Evolutionary conservation across 2,329 filamentous ascomycete genomes (phyloP).

Genomic region (Colletotrichum tofieldiae): DNA sequence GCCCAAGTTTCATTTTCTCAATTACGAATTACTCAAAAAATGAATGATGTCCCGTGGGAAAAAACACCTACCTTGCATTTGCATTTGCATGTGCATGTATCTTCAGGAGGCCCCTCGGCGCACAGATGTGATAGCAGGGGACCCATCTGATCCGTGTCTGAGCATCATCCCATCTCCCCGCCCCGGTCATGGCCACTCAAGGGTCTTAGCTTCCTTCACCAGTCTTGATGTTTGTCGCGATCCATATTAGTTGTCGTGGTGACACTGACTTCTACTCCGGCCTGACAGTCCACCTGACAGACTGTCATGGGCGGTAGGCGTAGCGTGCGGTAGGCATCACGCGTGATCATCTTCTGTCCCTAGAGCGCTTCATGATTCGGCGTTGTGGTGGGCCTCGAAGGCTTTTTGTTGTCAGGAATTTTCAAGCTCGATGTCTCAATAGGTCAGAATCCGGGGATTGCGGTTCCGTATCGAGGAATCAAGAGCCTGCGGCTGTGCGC

Average conservation of each 20-base stretch:
- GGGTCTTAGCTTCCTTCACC: not conserved
- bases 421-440: not conserved
- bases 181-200: not conserved
- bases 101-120: constrained; percentile 4
- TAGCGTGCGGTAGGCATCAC: constrained; percentile 21
- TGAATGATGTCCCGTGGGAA: not conserved
- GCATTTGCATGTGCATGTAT: constrained; percentile 19
- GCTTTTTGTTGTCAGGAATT: not conserved
- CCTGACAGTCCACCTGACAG: constrained; percentile 34
- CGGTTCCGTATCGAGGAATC: not conserved
- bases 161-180: constrained; percentile 16
- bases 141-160: constrained; percentile 16
- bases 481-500: not conserved
- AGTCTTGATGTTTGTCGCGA: not conserved
- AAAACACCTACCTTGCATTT: constrained; percentile 4
- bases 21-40: not conserved
- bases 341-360: constrained; percentile 1
- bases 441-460: not conserved
- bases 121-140: constrained; percentile 26
- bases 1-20: not conserved
- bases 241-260: constrained; percentile 20
- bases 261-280: constrained; percentile 17
- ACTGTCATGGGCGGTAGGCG: constrained; percentile 33
- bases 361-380: not conserved
- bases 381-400: not conserved